Base-by-base conservation (phyloP, 805 yeast species). In the Starmerella asiatica region DNA sequence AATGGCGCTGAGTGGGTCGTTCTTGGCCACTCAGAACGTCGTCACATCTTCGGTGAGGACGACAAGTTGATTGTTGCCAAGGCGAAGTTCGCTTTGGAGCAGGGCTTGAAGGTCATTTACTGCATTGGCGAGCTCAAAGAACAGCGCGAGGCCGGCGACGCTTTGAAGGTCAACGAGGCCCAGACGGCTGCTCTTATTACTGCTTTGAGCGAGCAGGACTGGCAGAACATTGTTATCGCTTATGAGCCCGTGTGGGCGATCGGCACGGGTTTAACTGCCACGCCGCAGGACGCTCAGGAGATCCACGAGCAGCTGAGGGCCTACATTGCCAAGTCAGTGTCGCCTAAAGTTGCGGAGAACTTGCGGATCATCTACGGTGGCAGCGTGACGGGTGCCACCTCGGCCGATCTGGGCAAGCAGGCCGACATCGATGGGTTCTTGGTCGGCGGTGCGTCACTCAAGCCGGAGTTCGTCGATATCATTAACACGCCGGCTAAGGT, bases 241-340 rank as follows among this genome's bases (percentile, higher is more conserved):
- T 91, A 91, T 70, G 98, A 91, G 71, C 98, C 98, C 56, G 94
- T 91, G 54, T 91, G 98, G 98, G 98, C 98, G 56, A 91, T 91
- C 57, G 98, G 98, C 64, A 86, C 97, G 55, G 98, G 98, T 61
- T 76, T 91, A 60, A 95, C 97, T 57, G 97, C 98, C 47, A 91
- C 98, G 55, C 85, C 98, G 54, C 82, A 80, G 53, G 98, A 91
- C 62, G 98, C 98, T 54, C 95, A 91, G 71, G 84, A 78, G 53
- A 83, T 91, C 58, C 98, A 91, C 71, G 73, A 73, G 61, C 72
- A 71, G 54, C 83, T 91, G 68, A 82, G 98, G 73, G 73, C 67
- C 47, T 85, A 73, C 73, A 73, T 91, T 63, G 69, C 74, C 54
- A 67, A 71, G 57, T 75, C 79, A 63, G 73, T 88, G 59, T 88